Base-by-base conservation (phyloP, 257 asterid species). In the Lycium ferocissimum region DNA sequence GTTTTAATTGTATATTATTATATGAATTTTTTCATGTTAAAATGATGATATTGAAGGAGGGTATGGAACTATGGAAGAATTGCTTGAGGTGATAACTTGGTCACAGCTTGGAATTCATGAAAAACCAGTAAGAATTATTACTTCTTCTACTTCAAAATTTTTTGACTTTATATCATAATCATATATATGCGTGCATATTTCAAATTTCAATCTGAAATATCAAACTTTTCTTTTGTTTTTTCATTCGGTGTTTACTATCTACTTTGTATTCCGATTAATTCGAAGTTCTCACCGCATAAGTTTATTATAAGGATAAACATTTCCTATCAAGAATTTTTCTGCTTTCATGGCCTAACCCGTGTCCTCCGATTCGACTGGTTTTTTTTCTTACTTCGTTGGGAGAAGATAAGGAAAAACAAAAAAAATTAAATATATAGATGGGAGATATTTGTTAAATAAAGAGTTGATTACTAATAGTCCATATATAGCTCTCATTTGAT, bases 61-160 rank as follows among this genome's bases (percentile, higher is more conserved):
- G 26, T 92, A 92, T 83, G 95, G 94, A 76, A 92, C 94, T 14
- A 88, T 92, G 94, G 94, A 92, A 81, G 94, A 92, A 89, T 89
- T 90, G 83, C 95, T 92, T 78, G 95, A 92, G 91, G 91, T 90
- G 87, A 91, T 92, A 80, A 87, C 95, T 40, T 90, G 91, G 91
- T 89, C 93, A 35, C 91, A 90, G 61, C 93, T 90, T 43, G 91
- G 91, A 47, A 87, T 90, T 83, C 93, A 90, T 87, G 80, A 86
- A 18, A 90, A 90, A 86, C 91, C 93, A 56, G 93, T 89, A 84
- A 85, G 91, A 67, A 17, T 15, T 49, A 9, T 51, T 58, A 7
- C 11, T 72, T 3, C 84, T 57, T 22, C 56, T 58, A 33, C 17
- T 54, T 49, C 1, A 78, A 1, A 12, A 45, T 73, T 12, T 51